Base-by-base conservation (phyloP, 2,329 filamentous ascomycete genomes). In the Diaporthe nobilis region DNA sequence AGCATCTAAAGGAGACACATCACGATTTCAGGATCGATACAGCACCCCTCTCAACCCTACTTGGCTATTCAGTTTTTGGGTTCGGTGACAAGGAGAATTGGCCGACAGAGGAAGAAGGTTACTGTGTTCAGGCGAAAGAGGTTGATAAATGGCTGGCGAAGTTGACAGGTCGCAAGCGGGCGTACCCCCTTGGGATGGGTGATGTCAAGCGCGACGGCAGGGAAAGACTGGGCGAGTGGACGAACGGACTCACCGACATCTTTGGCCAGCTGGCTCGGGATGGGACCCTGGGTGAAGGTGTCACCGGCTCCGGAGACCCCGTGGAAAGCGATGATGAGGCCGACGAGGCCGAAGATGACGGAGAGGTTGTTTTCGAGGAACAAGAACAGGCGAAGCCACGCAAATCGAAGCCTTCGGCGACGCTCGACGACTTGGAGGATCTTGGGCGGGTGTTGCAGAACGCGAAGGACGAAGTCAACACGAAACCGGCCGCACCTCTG, bases 91-190 rank as follows among this genome's bases (percentile, higher is more conserved):
- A 90, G 77, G 94, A 98, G 82, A 95, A 94, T 75, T 99, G 97
- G 96, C 95, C 95, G 0, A 95, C 93, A 0, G 95, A 98, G 84
- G 91, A 93, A 76, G 94, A 97, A 79, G 96, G 96, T 0, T 99
- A 96, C 85, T 98, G 96, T 82, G 95, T 95, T 77, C 96, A 98
- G 82, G 96, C 96, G 1, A 94, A 93, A 81, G 93, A 98, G 79
- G 88, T 97, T 4, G 96, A 99, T 82, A 95, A 92, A 82, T 98
- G 97, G 96, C 94, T 99, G 94, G 95, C 96, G n/a, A 97, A 95
- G 82, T 85, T 99, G 80, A 98, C 96, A 0, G 93, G 91, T 2
- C 91, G 93, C 77, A 98, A 96, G 85, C 90, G 96, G 81, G 96
- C 95, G 0, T 98, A 94, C 80, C 96, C 96, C 0, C 87, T 98